A percentile compares a stretch with the other conserved stretches of the same genome.
Evolutionary conservation across 441 rosid species (phyloP).

Genomic region (Euphorbia corollata): DNA sequence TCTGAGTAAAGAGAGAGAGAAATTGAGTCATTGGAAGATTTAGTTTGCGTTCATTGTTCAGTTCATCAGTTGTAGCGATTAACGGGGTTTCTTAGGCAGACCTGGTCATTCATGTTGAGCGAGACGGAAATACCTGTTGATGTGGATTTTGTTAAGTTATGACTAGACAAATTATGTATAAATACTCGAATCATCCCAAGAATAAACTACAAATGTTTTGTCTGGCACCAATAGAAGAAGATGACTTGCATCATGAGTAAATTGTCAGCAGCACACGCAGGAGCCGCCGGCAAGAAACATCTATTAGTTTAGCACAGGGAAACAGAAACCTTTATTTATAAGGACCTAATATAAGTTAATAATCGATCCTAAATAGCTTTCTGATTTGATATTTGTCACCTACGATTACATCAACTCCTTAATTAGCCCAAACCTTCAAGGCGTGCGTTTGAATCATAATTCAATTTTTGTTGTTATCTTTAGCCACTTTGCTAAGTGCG

Average conservation of each 20-base stretch:
- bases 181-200: too few species aligned
- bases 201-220: too few species aligned
- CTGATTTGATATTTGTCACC: conserved; percentile 2
- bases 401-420: neutral
- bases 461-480: conserved; percentile 25
- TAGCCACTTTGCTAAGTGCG: conserved; percentile 29
- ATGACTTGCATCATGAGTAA: neutral
- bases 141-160: too few species aligned
- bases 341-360: conserved; percentile 9
- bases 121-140: too few species aligned
- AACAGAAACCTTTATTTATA: neutral
- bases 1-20: too few species aligned
- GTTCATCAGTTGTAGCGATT: too few species aligned
- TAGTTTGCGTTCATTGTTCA: too few species aligned
- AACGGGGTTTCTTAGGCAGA: too few species aligned
- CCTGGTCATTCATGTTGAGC: too few species aligned
- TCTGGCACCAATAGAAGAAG: too few species aligned
- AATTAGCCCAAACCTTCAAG: neutral
- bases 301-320: neutral
- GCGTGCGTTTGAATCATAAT: conserved; percentile 7
- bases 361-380: conserved; percentile 3
- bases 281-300: neutral
- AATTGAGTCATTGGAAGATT: too few species aligned
- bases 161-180: too few species aligned
- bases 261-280: neutral